Percentiles rank a stretch among this genome's conserved stretches.
Conservation (phyloP, 257 asterid genomes). For the Fraxinus quadrangulata region DNA sequence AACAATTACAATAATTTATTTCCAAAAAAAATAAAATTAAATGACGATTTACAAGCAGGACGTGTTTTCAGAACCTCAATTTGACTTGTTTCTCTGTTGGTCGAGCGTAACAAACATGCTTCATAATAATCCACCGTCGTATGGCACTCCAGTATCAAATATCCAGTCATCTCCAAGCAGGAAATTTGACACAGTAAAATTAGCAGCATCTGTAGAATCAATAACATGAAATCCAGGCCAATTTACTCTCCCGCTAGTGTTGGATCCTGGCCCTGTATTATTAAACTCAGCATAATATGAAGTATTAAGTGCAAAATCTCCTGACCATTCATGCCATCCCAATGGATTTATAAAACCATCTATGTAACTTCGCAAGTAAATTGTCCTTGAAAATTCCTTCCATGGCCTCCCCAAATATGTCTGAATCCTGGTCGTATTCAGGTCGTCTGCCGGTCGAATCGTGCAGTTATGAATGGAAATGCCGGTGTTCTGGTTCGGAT, state of each 20-base stretch:
- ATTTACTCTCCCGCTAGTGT: conserved; percentile 48
- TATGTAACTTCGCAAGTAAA: conserved; percentile 53
- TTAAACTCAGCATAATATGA: conserved; percentile 64
- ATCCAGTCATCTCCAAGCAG: conserved; percentile 66
- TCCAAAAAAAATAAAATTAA: too few species aligned
- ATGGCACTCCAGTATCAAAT: conserved; percentile 55
- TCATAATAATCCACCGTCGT: conserved; percentile 35
- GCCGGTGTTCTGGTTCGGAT: conserved; percentile 82
- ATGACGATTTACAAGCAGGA: neutral
- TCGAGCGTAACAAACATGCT: neutral
- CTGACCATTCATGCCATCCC: conserved; percentile 71
- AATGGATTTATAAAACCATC: conserved; percentile 40
- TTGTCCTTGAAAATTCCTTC: conserved; percentile 68
- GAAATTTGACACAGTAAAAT: conserved; percentile 55
- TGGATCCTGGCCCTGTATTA: conserved; percentile 65
- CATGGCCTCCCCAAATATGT: conserved; percentile 83
- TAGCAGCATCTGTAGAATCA: conserved; percentile 50
- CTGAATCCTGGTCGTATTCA: conserved; percentile 13
- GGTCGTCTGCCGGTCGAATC: conserved; percentile 49
- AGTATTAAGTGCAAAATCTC: conserved; percentile 69
- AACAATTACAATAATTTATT: neutral
- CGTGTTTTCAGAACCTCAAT: neutral
- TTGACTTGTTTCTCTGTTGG: neutral
- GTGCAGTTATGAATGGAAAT: conserved; percentile 63
- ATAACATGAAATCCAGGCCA: conserved; percentile 67